These are phyloP conservation scores for Guadua angustifolia DNA, from an alignment of 176 grass and related monocot species.

Conservation along the genomic window DNA sequence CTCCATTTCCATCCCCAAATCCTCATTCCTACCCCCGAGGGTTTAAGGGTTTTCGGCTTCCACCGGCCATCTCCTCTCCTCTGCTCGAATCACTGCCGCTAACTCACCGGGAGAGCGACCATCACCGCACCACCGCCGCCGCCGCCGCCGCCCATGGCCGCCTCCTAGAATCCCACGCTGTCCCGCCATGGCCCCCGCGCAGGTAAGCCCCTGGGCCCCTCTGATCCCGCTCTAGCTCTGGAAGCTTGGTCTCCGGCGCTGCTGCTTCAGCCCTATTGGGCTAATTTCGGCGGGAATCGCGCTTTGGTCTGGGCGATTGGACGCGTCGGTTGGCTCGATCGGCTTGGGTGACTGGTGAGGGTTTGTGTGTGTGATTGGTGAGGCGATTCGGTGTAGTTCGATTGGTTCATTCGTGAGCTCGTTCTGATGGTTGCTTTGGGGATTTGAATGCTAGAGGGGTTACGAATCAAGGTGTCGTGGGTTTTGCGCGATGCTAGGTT, in stretches of 20 bases:
- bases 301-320: not conserved
- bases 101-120: not conserved
- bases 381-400: not conserved
- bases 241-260: not conserved
- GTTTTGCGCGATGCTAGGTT: not conserved
- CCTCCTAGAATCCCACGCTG: not conserved
- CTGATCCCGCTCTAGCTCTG: not conserved
- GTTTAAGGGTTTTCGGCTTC: not conserved
- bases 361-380: not conserved
- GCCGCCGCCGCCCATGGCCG: not conserved
- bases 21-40: too few relatives aligned
- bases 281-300: not conserved
- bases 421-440: not conserved
- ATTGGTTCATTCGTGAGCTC: not conserved
- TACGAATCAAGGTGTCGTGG: not conserved
- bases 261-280: not conserved
- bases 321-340: not conserved
- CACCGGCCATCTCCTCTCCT: not conserved
- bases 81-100: not conserved
- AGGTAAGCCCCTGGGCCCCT: not conserved
- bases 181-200: not conserved
- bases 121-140: not conserved
- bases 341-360: not conserved
- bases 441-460: not conserved
- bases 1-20: too few relatives aligned